Percentiles rank a stretch among this genome's conserved stretches.
These are phyloP conservation scores for Sphagnum tenellum DNA, from an alignment of 225 moss, liverwort and hornwort genomes.

Conservation along the genomic window DNA sequence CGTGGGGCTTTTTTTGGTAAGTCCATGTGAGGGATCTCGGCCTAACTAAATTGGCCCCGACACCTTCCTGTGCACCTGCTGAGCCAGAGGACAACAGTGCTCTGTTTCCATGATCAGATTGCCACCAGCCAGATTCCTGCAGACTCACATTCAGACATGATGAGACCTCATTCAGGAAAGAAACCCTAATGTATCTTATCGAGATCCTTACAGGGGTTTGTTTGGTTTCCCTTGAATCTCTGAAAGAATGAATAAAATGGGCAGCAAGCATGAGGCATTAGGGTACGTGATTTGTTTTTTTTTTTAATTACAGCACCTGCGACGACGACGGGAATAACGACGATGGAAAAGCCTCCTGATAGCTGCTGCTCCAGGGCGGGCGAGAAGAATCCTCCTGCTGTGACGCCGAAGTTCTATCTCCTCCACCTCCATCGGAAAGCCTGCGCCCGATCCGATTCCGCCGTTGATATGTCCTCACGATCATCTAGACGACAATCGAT, in stretches of 20 bases:
- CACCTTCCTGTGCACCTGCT: slow-evolving; percentile 27
- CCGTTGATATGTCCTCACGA: slow-evolving; percentile 95
- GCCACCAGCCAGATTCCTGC: slow-evolving; percentile 89
- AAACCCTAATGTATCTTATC: too few relatives aligned
- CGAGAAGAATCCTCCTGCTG: slow-evolving; percentile 45
- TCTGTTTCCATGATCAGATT: slow-evolving; percentile 60
- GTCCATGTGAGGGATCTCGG: slow-evolving; percentile 33
- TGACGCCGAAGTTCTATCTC: slow-evolving; percentile 59
- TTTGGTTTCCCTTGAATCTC: too few relatives aligned
- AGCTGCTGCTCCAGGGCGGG: slow-evolving; percentile 57
- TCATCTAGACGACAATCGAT: slow-evolving; percentile 26
- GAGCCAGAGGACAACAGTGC: slow-evolving; percentile 22
- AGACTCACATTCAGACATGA: too few relatives aligned
- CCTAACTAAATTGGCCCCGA: slow-evolving; percentile 27
- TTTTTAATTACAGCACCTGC: slow-evolving; percentile 25
- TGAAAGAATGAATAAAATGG: too few relatives aligned
- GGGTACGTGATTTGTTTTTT: too few relatives aligned
- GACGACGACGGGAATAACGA: slow-evolving; percentile 47
- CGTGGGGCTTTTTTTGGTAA: slow-evolving; percentile 10
- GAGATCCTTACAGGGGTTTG: too few relatives aligned
- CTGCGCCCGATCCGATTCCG: slow-evolving; percentile 87
- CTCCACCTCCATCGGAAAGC: slow-evolving; percentile 74
- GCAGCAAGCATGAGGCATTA: too few relatives aligned
- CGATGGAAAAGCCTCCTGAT: slow-evolving; percentile 60
- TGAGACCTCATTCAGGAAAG: too few relatives aligned